Conservation (phyloP, 371 early-diverging fungal species). For the Vairimorpha necatrix region DNA sequence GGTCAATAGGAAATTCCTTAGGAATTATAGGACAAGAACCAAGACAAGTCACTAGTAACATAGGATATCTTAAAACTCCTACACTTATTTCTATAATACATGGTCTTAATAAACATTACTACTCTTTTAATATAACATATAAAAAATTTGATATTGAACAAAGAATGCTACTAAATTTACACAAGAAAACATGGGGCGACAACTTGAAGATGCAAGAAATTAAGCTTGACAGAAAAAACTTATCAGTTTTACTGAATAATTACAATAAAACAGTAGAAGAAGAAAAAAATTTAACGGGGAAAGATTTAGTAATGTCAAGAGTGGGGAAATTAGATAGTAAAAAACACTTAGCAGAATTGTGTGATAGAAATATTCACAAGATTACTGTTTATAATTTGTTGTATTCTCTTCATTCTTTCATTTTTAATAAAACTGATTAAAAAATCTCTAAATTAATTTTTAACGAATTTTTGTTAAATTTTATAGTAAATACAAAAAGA, state of each 20-base stretch:
- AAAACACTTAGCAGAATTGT: constrained; percentile 58
- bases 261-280: constrained; percentile 59
- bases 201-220: constrained; percentile 81
- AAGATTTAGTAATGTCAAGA: constrained; percentile 56
- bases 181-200: constrained; percentile 96
- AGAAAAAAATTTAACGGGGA: constrained; percentile 49
- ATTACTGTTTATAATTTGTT: constrained; percentile 61
- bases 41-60: constrained; percentile 95
- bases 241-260: constrained; percentile 48
- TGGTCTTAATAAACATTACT: constrained; percentile 97
- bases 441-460: background rate
- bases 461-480: too few relatives aligned
- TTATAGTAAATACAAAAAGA: background rate
- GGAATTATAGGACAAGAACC: constrained; percentile 83
- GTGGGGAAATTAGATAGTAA: constrained; percentile 63
- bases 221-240: constrained; percentile 69
- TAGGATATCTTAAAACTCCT: constrained; percentile 96
- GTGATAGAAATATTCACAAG: constrained; percentile 55
- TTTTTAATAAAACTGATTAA: constrained; percentile 46
- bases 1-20: constrained; percentile 82
- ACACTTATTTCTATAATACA: constrained; percentile 91
- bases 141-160: constrained; percentile 95
- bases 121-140: constrained; percentile 95
- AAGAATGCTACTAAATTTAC: constrained; percentile 92
- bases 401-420: constrained; percentile 58